Base-by-base conservation (phyloP, 805 yeast species). In the Saccharomycopsis lassenensis region DNA sequence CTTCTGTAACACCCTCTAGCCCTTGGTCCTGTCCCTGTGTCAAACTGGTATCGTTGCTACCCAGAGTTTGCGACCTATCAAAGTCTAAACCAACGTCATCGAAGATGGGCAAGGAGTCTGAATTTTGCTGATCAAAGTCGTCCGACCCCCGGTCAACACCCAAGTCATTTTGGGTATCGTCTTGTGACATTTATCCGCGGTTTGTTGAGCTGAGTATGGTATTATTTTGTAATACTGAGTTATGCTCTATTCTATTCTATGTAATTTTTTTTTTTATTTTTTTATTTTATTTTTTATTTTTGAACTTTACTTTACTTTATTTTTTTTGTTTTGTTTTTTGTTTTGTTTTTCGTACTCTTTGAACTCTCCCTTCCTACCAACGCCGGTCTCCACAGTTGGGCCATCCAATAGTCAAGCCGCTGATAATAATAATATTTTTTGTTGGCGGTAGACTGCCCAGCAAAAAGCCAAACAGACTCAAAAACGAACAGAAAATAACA, bases 81-180 rank as follows among this genome's bases (percentile, higher is more conserved):
- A 25, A 33, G 23, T 33, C 36, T 14, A 33, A 16, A n/a, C 15
- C 14, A 3, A 33, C 36, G 26, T 33, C 36, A 18, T 33, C 36
- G 23, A 17, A 33, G 5, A 33, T 24, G 3, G 36, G 36, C 15
- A n/a, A n/a, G n/a, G n/a, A n/a, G 30, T 25, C 24, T 5, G 7
- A n/a, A 25, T 25, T 7, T 25, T 7, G 12, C 23, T 12, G 4
- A n/a, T 17, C 23, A 19, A 25, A 7, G 6, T 7, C 14, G 10
- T 11, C 11, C 11, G 10, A 22, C 29, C 8, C 29, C 15, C n/a
- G 29, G 16, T 26, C 14, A 7, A 7, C 29, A n/a, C 29, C 14
- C 24, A 22, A 22, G 10, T 11, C 24, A 11, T 22, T 7, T 22
- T 11, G 24, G 24, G 10, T 7, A 7, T 22, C 11, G 11, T 22